Percentiles rank a stretch among this genome's conserved stretches.
Evolutionary conservation across 2,329 filamentous ascomycete genomes (phyloP).

Genomic region (Microdochium trichocladiopsis): DNA sequence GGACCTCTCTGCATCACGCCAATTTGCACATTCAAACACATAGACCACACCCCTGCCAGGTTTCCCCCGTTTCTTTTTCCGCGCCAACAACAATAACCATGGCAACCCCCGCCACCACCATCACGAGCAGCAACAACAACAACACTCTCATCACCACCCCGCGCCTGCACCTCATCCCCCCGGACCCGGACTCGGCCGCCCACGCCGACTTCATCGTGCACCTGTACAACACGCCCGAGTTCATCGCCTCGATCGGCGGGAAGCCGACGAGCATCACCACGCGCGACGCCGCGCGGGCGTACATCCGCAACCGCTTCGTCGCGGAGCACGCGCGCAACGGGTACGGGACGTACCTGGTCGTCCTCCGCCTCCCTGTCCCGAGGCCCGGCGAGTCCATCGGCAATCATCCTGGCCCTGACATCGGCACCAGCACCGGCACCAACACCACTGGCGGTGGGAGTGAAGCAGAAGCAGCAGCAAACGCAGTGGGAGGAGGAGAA

Average conservation of each 20-base stretch:
- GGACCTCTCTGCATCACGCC: no score
- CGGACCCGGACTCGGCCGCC: conserved; percentile 7
- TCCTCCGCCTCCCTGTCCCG: conserved; percentile 9
- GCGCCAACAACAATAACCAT: background rate
- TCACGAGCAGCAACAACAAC: background rate
- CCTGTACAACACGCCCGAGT: conserved; percentile 15
- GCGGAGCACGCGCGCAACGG: conserved; percentile 14
- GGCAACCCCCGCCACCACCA: background rate
- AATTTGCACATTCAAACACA: no score
- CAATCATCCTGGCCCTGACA: no score
- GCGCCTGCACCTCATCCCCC: conserved; percentile 14
- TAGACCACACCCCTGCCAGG: no score
- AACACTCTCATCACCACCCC: conserved; percentile 15
- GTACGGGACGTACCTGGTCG: conserved; percentile 19
- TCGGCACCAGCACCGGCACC: no score
- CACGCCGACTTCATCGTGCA: conserved; percentile 19
- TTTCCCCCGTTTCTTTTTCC: no score
- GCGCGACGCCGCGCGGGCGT: conserved; percentile 8
- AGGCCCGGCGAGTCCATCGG: no score
- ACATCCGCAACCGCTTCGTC: conserved; percentile 5
- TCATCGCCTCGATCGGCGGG: conserved; percentile 9
- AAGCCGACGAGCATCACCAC: conserved; percentile 9
- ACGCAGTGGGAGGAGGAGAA: background rate
- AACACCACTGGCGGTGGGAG: no score
- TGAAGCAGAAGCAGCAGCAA: background rate